phyloP scores from a whole-genome alignment of 768 basidiomycete species.

The Hypholoma sublateritium region DNA sequence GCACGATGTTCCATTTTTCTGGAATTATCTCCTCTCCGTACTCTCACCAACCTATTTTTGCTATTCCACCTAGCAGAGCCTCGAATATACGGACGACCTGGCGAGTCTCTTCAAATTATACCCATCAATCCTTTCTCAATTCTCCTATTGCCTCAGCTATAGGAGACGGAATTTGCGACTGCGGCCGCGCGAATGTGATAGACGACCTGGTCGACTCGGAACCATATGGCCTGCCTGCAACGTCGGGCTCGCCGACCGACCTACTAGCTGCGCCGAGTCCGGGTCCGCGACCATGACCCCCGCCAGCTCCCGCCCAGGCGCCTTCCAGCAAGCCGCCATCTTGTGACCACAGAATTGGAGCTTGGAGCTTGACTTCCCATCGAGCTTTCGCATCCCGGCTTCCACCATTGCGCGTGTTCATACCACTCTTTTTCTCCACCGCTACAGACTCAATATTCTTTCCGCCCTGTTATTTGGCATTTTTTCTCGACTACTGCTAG shows the following conservation, averaged over 20 bases:
- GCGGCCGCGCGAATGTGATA: background rate
- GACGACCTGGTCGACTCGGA: background rate
- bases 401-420: constrained; percentile 1
- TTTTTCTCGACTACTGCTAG: background rate
- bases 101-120: background rate
- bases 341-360: background rate
- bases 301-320: background rate
- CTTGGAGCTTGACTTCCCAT: background rate
- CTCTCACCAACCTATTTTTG: constrained; percentile 5
- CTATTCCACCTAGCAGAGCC: background rate
- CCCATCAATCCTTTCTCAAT: background rate
- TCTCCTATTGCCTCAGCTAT: background rate
- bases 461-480: background rate
- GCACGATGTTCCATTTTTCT: no score
- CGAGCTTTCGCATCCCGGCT: background rate
- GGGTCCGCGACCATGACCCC: background rate
- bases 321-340: constrained; percentile 7
- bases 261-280: background rate
- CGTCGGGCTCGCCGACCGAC: background rate
- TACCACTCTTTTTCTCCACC: background rate
- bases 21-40: background rate
- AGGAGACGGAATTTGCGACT: background rate
- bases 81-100: background rate
- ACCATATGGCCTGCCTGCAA: constrained; percentile 1
- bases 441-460: background rate